Base-by-base conservation (phyloP, 805 yeast species). In the Starmerella powellii region DNA sequence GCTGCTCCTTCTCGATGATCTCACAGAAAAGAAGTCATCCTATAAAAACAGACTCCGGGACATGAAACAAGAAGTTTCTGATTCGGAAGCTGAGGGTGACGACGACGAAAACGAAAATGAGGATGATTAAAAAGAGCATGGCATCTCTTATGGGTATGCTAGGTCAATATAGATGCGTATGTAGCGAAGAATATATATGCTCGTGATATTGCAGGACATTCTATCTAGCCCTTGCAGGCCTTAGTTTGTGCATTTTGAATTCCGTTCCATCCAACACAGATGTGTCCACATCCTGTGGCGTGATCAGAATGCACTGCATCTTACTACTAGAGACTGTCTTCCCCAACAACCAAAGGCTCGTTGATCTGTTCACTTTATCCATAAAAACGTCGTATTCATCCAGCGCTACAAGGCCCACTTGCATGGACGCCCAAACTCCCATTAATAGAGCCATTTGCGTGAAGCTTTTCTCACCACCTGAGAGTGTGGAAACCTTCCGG, bases 391-490 rank as follows among this genome's bases (percentile, higher is more conserved):
- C 99, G 59, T 66, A 91, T 61, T 91, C 99, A 62, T 91, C 99
- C 46, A 91, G 64, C 0, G 96, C 96, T 46, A 93, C 73, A 16
- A 91, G 72, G 43, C 82, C 74, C 0, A 94, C 79, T 47, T 80
- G 76, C 95, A 91, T 87, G 21, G 84, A 79, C 49, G 76, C 76
- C 99, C 99, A 91, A 23, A 94, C 80, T 0, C 96, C 80, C 46
- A 88, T 66, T 35, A 91, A 62, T 44, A 91, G 69, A 0, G 96
- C 82, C 48, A 88, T 78, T 59, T 93, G 98, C 0, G 95, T 77
- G 59, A 80, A 88, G 0, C 96, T 85, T 57, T 87, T 87, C 58
- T 91, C 98, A 35, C 99, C 99, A 29, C 99, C 99, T 1, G 95
- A 85, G 20, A 88, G 68, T 0, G 95, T 80, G 50, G 78, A 82